A percentile compares a stretch with the other conserved stretches of the same genome.
These are phyloP conservation scores for Coleophoma crateriformis DNA, from an alignment of 2,329 filamentous ascomycete genomes.

Conservation along the genomic window DNA sequence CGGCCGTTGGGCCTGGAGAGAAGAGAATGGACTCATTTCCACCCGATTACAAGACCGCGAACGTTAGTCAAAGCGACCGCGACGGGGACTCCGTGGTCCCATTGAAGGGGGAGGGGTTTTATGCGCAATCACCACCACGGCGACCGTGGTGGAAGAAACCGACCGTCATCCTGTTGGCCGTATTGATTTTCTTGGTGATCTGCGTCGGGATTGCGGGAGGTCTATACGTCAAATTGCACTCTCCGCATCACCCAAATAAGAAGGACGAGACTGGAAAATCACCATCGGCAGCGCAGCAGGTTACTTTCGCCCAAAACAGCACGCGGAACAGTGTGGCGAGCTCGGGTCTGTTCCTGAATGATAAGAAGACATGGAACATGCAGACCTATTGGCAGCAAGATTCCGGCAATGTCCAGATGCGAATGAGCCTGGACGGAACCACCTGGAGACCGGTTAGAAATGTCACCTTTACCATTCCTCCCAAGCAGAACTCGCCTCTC, in stretches of 20 bases:
- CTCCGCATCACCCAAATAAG: neutral
- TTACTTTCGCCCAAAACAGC: constrained; percentile 3
- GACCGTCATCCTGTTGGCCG: neutral
- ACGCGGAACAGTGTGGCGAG: constrained; percentile 14
- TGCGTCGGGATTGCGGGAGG: neutral
- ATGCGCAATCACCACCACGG: neutral
- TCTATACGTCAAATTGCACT: neutral
- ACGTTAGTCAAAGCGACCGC: neutral
- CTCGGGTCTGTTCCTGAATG: constrained; percentile 13
- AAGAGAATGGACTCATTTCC: neutral
- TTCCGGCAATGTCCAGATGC: constrained; percentile 10
- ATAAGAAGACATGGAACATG: constrained; percentile 16
- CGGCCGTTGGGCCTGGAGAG: neutral
- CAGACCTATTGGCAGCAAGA: constrained; percentile 14
- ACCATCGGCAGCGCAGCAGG: neutral
- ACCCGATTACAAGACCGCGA: neutral
- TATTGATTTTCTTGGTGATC: neutral
- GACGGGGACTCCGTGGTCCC: neutral
- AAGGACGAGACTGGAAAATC: neutral
- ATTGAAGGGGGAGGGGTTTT: neutral
- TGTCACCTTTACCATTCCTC: constrained; percentile 8
- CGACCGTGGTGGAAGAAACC: neutral
- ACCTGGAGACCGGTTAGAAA: constrained; percentile 9
- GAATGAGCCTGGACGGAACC: constrained; percentile 13
- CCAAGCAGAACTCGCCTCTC: constrained; percentile 13